Evolutionary conservation across 495 filamentous ascomycete genomes (phyloP).

Genomic region (Cairneyella variabilis): DNA sequence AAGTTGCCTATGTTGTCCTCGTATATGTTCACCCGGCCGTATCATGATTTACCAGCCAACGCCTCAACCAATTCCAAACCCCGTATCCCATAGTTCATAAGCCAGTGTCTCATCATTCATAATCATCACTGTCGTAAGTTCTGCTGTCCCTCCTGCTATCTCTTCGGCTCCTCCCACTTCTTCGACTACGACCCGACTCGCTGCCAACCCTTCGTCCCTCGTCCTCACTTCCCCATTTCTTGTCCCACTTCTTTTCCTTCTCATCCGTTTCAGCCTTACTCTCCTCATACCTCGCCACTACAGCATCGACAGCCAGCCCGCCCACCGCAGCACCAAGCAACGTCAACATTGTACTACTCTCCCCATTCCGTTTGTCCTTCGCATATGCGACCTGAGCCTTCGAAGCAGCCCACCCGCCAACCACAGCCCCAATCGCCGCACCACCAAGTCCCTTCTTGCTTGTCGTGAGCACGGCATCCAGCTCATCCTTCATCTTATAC

Average conservation of each 20-base stretch:
- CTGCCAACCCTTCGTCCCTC: background rate
- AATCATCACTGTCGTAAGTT: no score
- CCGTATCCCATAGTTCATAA: no score
- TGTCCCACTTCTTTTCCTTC: background rate
- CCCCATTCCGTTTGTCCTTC: background rate
- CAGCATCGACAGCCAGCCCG: background rate
- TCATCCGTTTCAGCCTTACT: background rate
- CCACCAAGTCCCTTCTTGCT: constrained; percentile 14
- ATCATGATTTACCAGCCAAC: no score
- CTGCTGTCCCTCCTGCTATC: no score
- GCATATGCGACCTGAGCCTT: constrained; percentile 15
- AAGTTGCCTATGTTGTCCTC: no score
- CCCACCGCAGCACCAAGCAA: constrained; percentile 21
- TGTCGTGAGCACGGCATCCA: constrained; percentile 6
- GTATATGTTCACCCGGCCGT: no score
- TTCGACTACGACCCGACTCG: no score
- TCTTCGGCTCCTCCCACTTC: no score
- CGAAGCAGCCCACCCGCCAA: constrained; percentile 20
- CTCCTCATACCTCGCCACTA: background rate
- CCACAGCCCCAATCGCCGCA: constrained; percentile 15
- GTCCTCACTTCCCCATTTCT: background rate
- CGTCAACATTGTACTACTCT: constrained; percentile 11
- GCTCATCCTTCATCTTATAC: constrained; percentile 15
- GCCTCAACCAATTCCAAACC: no score
- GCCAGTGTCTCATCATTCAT: no score